Base-by-base conservation (phyloP, 441 rosid genomes). In the Theobroma grandiflorum region DNA sequence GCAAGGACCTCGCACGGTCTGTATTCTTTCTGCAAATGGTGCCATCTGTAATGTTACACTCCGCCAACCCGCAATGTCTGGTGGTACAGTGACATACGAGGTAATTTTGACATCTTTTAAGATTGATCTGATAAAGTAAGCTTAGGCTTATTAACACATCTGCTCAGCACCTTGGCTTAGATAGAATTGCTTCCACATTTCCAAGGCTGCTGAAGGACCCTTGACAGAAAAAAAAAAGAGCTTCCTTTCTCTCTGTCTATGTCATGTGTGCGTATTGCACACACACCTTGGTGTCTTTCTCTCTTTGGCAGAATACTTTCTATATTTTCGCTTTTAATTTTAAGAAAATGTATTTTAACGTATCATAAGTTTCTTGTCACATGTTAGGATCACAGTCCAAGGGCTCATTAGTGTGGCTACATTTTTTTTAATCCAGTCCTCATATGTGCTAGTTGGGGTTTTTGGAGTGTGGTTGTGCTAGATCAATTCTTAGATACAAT, bases 1-100 rank as follows among this genome's bases (percentile, higher is more conserved):
- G 81, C 95, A 97, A 91, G 99, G 99, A 61, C 99, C 99, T 8
- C 86, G 99, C 4, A 93, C 95, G 4, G 85, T 97, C 49, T 97
- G 99, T 84, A 93, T 97, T 85, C 97, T 97, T 77, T 94, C 99
- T 45, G 98, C 98, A 74, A 94, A 89, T 85, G 99, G 99, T 74
- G 93, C 99, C 76, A 87, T 97, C 40, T 84, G 89, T 85, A 95
- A 89, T 84, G 99, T 90, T 47, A 89, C 94, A 45, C 97, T 97
- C 74, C 90, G 90, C 81, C 97, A 92, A 77, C 90, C 93, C 26
- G 85, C 91, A 33, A 78, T 78, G 84, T 68, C 93, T 76, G 90
- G 88, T 81, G 93, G 94, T 18, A 68, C 88, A 8, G 92, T 93
- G 80, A 86, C 94, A 66, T 92, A 85, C 79, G 99, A 97, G 99